These are phyloP conservation scores for Phytopythium aichiense DNA, from an alignment of 352 stramenopile genomes.

Conservation along the genomic window DNA sequence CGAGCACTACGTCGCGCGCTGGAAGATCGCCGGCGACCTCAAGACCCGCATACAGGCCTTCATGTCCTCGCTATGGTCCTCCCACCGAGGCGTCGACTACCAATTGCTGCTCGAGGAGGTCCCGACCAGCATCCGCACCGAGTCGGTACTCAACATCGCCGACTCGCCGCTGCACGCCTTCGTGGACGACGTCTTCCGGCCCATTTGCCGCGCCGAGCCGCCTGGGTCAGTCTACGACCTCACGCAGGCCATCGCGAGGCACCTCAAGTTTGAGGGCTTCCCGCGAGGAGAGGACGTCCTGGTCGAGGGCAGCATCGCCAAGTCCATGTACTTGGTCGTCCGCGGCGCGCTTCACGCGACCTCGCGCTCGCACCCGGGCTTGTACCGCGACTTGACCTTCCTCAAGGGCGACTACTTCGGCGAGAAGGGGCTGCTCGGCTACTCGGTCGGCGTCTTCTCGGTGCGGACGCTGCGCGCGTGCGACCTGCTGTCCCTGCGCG, in stretches of 20 bases:
- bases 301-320: conserved; percentile 59
- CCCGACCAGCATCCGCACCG: conserved; percentile 37
- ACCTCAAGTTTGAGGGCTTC: conserved; percentile 59
- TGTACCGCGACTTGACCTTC: conserved; percentile 23
- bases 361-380: conserved; percentile 20
- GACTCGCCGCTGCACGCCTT: conserved; percentile 34
- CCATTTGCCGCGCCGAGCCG: conserved; percentile 25
- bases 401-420: conserved; percentile 59
- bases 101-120: conserved; percentile 51
- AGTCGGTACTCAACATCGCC: conserved; percentile 48
- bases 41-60: conserved; percentile 45
- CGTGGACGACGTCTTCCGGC: conserved; percentile 33
- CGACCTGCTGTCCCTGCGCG: conserved; percentile 46
- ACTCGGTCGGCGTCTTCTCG: conserved; percentile 41
- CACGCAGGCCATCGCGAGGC: conserved; percentile 34
- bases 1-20: conserved; percentile 49
- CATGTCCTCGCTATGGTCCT: conserved; percentile 59
- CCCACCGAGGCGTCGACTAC: conserved; percentile 57
- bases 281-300: conserved; percentile 52
- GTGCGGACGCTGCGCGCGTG: conserved; percentile 50
- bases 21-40: conserved; percentile 40
- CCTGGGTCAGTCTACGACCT: conserved; percentile 20
- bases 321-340: conserved; percentile 72
- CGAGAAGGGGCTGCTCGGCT: conserved; percentile 47
- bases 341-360: conserved; percentile 33